Base-by-base conservation (phyloP, 176 grass and related monocot genomes). In the Oryza rufipogon region DNA sequence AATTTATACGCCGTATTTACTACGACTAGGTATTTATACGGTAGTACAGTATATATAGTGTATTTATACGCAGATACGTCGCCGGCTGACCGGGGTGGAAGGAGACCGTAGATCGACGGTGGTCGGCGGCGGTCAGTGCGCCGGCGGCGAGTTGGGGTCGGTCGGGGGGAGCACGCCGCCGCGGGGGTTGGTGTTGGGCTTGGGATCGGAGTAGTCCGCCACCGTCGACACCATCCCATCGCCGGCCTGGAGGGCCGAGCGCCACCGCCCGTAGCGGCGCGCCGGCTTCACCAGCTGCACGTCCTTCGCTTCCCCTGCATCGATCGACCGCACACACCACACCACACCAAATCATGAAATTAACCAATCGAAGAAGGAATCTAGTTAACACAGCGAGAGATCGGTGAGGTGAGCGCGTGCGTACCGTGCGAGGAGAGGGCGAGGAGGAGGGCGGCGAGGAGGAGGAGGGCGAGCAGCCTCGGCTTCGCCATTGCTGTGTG, bases 121-220 rank as follows among this genome's bases (percentile, higher is more conserved):
- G 46, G 45, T 3, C 20, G 2, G 14, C 20, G 2, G 14, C 22
- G 11, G 54, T 77, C 86, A 85, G 79, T 76, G 79, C 16, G 33
- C 13, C 75, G 89, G 89, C 81, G 90, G 90, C 68, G 80, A 71
- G 23, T 23, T 26, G 4, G 75, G 74, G 39, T 85, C 86, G 28
- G 84, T 39, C n/a, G 77, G 6, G 26, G 77, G 34, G 65, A 44
- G 13, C 73, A 84, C 74, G 71, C 84, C 89, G 77, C 83, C 67
- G 71, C 11, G 84, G 74, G 88, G 87, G 83, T 91, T 94, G 65
- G 86, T 91, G 80, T 94, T 94, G 51, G 92, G 75, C 78, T 81
- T 88, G 9, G 92, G 86, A 0, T 82, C 75, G 13, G 68, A 78
- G 89, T 94, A 94, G 80, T 94, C 92, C 86, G 78, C 77, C 70